Evolutionary conservation across 2,329 filamentous ascomycete species (phyloP), one percentile per base, ranked within the genome.

Genomic region (Xylariaceae sp.): DNA sequence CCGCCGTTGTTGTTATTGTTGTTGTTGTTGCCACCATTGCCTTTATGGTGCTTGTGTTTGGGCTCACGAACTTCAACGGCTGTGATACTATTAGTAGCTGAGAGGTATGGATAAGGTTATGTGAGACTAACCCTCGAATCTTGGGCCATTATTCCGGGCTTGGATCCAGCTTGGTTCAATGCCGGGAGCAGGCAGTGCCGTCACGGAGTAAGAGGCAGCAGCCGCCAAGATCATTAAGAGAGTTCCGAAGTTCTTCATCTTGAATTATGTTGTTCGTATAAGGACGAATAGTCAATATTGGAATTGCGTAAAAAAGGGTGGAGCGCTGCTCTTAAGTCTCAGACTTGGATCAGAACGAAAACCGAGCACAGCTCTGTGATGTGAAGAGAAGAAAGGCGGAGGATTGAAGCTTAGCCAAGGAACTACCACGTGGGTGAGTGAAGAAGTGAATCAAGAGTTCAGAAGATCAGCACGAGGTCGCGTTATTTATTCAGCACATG

Each of bases 171-270:
- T 48, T 9, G 18, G 28, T 13, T 34, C 36, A 12, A 38, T 36
- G 31, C 54, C 53, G 2, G 51, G 45, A 7, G 57, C 58, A 12
- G 66, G 66, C 34, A 67, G 33, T 43, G 66, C 63, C 40, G 66
- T 68, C 19, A 70, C 67, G 39, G 65, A 48, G 42, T 28, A 28
- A 7, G 64, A 65, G 47, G 68, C 69, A 44, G 64, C 67, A 45
- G 71, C 52, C 54, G 70, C 70, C 58, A 73, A 53, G 59, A 66
- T 61, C 56, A 71, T 58, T 45, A 73, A 53, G 57, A 72, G 65
- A 54, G 68, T 62, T 57, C 64, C 65, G 57, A 72, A 63, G 61
- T 68, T 70, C 66, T 73, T 74, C 71, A 73, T 74, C 52, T 59
- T 72, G 68, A 59, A 55, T 47, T 40, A 57, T 50, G 45, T 45